Percentiles rank a stretch among this genome's conserved stretches.
These are phyloP conservation scores for Monilinia aucupariae DNA, from an alignment of 2,329 filamentous ascomycete species.

Conservation along the genomic window DNA sequence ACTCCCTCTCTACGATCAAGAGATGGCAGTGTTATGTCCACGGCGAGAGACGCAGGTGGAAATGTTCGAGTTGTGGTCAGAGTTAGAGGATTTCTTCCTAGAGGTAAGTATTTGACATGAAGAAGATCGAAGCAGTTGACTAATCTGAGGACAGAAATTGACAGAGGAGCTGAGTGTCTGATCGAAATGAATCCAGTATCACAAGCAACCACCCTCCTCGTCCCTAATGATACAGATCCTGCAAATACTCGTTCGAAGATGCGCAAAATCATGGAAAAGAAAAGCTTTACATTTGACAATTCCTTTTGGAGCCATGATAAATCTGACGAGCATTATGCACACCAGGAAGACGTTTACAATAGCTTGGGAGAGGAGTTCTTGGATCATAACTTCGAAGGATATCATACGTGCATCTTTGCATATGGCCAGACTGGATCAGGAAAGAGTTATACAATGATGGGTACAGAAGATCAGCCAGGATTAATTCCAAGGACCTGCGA, in stretches of 20 bases:
- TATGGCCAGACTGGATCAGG: slow-evolving; percentile 97
- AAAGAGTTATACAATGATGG: slow-evolving; percentile 99
- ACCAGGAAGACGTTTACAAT: slow-evolving; percentile 91
- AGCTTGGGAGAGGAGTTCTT: slow-evolving; percentile 92
- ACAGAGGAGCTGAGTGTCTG: slow-evolving; percentile 75
- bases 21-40: slow-evolving; percentile 58
- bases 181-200: slow-evolving; percentile 86
- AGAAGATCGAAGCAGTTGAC: neutral
- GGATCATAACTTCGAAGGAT: slow-evolving; percentile 98
- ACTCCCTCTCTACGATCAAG: slow-evolving; percentile 72
- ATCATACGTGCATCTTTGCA: slow-evolving; percentile 98
- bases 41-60: slow-evolving; percentile 53
- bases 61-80: slow-evolving; percentile 81
- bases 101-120: slow-evolving; percentile 51
- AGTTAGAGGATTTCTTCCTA: slow-evolving; percentile 70
- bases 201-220: slow-evolving; percentile 75
- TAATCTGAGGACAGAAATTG: slow-evolving; percentile 57
- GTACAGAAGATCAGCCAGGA: slow-evolving; percentile 74
- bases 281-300: slow-evolving; percentile 91
- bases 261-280: slow-evolving; percentile 76
- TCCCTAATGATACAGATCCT: slow-evolving; percentile 55
- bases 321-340: slow-evolving; percentile 76
- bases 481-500: slow-evolving; percentile 93
- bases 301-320: slow-evolving; percentile 95
- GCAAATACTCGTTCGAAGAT: slow-evolving; percentile 55